Evolutionary conservation across 2,329 filamentous ascomycete genomes (phyloP).

Genomic region (Grosmannia serpens): DNA sequence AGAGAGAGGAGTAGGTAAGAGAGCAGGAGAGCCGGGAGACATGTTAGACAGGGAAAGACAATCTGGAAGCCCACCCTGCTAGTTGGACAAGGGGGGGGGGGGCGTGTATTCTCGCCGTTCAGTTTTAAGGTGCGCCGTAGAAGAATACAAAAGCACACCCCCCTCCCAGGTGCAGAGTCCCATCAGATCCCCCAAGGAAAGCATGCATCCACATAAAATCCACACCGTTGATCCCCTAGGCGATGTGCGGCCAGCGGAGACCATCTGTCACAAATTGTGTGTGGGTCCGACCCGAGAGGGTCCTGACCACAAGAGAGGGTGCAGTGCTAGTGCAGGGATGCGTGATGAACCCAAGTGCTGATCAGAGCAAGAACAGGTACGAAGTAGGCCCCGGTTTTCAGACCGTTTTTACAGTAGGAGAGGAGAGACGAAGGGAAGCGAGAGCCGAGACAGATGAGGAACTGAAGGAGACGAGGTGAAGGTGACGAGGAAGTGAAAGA

Average conservation of each 20-base stretch:
- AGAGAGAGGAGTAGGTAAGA: background rate
- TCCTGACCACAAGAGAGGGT: conserved; percentile 7
- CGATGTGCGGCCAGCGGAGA: conserved; percentile 26
- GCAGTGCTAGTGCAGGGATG: conserved; percentile 15
- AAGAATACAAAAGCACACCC: background rate
- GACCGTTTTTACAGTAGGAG: background rate
- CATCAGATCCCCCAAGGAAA: conserved; percentile 7
- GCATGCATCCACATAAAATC: conserved; percentile 5
- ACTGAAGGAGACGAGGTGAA: no score
- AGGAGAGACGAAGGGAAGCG: background rate
- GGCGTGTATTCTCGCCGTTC: background rate
- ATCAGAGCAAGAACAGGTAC: conserved; percentile 10
- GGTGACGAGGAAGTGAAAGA: no score
- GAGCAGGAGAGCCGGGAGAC: background rate
- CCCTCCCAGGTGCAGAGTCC: background rate
- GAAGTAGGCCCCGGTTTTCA: background rate
- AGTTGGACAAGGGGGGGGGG: background rate
- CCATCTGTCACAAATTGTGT: conserved; percentile 43
- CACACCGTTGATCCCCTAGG: conserved; percentile 34
- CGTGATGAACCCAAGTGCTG: conserved; percentile 13
- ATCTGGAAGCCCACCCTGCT: background rate
- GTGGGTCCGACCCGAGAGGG: conserved; percentile 29
- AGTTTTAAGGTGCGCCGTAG: background rate
- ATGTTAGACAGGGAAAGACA: background rate
- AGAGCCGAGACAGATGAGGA: no score